These are phyloP conservation scores for Arabis alpina DNA, from an alignment of 345 rosid genomes.

Conservation along the genomic window DNA sequence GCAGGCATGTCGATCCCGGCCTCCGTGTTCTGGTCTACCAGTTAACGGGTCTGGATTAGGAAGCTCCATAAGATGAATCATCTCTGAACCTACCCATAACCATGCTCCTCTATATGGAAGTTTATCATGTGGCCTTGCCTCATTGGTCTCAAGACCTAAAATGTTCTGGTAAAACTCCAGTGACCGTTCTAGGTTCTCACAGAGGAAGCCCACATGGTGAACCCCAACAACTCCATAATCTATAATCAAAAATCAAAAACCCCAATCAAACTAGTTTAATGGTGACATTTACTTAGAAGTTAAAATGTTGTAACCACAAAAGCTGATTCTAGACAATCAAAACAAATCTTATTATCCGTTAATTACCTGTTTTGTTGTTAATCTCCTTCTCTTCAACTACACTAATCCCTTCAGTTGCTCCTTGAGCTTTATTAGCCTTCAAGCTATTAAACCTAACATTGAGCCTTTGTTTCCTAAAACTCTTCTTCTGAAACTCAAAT, in stretches of 20 bases:
- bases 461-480: constrained; percentile 39
- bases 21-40: constrained; percentile 92
- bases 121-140: constrained; percentile 93
- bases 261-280: constrained; percentile 13
- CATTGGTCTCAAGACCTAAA: constrained; percentile 85
- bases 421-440: constrained; percentile 50
- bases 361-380: constrained; percentile 59
- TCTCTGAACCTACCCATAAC: constrained; percentile 98
- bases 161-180: constrained; percentile 84
- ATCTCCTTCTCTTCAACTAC: constrained; percentile 47
- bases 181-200: constrained; percentile 83
- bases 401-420: constrained; percentile 54
- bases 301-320: neutral
- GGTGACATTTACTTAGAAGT: neutral
- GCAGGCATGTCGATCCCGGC: constrained; percentile 93
- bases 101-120: constrained; percentile 94
- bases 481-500: constrained; percentile 36
- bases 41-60: constrained; percentile 94
- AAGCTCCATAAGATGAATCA: constrained; percentile 99
- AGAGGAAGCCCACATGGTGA: constrained; percentile 90
- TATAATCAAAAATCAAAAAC: constrained; percentile 39
- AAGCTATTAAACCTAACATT: constrained; percentile 39
- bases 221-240: constrained; percentile 84
- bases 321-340: constrained; percentile 7
- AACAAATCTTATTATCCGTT: neutral